Evolutionary conservation across 2,329 filamentous ascomycete species (phyloP).

Genomic region (Myriosclerotinia scirpicola): DNA sequence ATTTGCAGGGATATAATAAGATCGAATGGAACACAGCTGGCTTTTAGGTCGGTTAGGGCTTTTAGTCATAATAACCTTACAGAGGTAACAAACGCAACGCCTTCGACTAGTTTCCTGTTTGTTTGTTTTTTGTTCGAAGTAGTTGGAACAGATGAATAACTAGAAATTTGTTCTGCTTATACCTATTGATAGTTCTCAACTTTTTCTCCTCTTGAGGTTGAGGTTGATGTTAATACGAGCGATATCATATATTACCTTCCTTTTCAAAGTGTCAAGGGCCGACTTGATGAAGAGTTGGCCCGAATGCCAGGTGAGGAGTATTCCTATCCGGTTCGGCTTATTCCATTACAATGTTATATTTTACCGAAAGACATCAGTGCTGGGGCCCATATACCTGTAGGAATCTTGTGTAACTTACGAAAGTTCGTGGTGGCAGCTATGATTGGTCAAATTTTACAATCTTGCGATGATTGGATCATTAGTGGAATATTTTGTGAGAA

Average conservation of each 20-base stretch:
- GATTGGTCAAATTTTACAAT: constrained; percentile 2
- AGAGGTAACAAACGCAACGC: neutral
- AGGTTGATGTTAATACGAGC: neutral
- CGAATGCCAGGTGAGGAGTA: neutral
- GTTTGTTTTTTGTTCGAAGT: neutral
- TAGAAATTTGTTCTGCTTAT: neutral
- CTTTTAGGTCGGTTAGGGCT: neutral
- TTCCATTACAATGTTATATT: constrained; percentile 4
- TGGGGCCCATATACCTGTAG: neutral
- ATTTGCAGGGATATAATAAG: neutral
- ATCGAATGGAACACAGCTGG: neutral
- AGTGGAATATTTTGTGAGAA: neutral
- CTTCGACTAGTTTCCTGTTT: neutral
- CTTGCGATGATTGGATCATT: neutral
- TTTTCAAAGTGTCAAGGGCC: neutral
- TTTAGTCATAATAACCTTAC: neutral
- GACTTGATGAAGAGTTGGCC: neutral
- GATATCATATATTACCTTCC: neutral
- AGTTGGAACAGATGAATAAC: neutral
- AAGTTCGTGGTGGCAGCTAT: neutral
- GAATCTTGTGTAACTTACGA: neutral
- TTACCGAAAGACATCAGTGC: neutral
- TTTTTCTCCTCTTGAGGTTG: no score
- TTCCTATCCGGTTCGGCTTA: neutral
- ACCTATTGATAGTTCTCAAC: neutral